Conservation (phyloP, 306 rosid species). For the Arachis stenosperma region DNA sequence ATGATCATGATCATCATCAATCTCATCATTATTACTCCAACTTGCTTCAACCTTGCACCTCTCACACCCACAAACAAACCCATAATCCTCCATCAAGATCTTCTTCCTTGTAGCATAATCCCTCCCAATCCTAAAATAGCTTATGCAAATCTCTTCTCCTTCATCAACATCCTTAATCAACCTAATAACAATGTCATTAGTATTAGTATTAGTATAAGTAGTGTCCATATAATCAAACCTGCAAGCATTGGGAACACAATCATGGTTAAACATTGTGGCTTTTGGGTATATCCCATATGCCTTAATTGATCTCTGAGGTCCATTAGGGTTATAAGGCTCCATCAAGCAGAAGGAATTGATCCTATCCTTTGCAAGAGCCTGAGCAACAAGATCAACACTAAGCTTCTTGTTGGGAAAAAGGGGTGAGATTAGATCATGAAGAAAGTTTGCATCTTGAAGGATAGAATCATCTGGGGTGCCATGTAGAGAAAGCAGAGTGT, state of each 20-base stretch:
- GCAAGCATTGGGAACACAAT: slow-evolving; percentile 80
- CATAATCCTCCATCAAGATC: slow-evolving; percentile 69
- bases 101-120: slow-evolving; percentile 51
- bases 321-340: slow-evolving; percentile 57
- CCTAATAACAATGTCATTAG: slow-evolving; percentile 57
- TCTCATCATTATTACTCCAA: slow-evolving; percentile 40
- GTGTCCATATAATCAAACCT: slow-evolving; percentile 67
- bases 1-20: slow-evolving; percentile 22
- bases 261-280: slow-evolving; percentile 65
- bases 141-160: slow-evolving; percentile 71
- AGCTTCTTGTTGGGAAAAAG: slow-evolving; percentile 32
- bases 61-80: slow-evolving; percentile 68
- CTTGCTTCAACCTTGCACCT: slow-evolving; percentile 66
- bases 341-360: slow-evolving; percentile 69
- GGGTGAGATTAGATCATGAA: slow-evolving; percentile 53
- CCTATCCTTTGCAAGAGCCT: slow-evolving; percentile 64
- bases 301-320: slow-evolving; percentile 57
- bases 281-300: slow-evolving; percentile 63
- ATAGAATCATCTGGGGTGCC: slow-evolving; percentile 45
- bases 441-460: slow-evolving; percentile 40
- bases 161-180: slow-evolving; percentile 62
- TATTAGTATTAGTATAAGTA: slow-evolving; percentile 28
- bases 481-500: slow-evolving; percentile 55
- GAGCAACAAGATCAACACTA: slow-evolving; percentile 48
- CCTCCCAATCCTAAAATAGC: slow-evolving; percentile 64